Evolutionary conservation across 2,329 filamentous ascomycete species (phyloP), one percentile per base, ranked within the genome.

Genomic region (Hawksworthiomyces lignivorus): DNA sequence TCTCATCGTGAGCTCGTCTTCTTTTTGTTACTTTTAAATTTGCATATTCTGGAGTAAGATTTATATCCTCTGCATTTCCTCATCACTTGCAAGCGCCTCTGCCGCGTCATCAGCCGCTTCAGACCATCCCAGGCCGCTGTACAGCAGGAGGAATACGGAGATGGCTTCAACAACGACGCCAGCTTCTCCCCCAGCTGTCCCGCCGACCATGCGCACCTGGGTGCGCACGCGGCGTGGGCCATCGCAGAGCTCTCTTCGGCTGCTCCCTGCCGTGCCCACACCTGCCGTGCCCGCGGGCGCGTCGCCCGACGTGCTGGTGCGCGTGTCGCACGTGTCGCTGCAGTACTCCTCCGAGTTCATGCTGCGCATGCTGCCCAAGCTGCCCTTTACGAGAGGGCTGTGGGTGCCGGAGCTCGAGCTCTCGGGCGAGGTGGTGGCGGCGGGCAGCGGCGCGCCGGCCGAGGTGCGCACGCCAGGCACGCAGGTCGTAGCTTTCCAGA

Each of bases 351-450:
- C 60, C 43, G 36, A 56, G 7, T 48, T 58, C 29, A 46, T 54
- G 35, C 56, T 62, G 46, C 35, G 28, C 24, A 36, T 48, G 15
- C 46, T 62, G 19, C 52, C 50, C 15, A 24, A 18, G 2, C 10
- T 44, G 12, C 42, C 40, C 7, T 21, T 40, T 3, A 4, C 27
- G 6, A n/a, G n/a, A n/a, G 29, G 33, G 7, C 46, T 50, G 5
- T 50, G 54, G 42, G 39, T 59, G 7, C 59, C 56, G 7, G 57
- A 56, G 27, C 50, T 61, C 15, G 60, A 62, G 40, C 54, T 62
- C 19, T 53, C 48, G 21, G 61, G 56, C 20, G 49, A 50, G 34
- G 52, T 63, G 14, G 50, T 62, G 11, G 53, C 52, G 5, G 18
- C 54, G 9, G 59, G 59, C 1, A 49, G 49, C 2, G 43, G 41